phyloP scores from a whole-genome alignment of 2,329 filamentous ascomycete species.

The Corinectria fuckeliana region DNA sequence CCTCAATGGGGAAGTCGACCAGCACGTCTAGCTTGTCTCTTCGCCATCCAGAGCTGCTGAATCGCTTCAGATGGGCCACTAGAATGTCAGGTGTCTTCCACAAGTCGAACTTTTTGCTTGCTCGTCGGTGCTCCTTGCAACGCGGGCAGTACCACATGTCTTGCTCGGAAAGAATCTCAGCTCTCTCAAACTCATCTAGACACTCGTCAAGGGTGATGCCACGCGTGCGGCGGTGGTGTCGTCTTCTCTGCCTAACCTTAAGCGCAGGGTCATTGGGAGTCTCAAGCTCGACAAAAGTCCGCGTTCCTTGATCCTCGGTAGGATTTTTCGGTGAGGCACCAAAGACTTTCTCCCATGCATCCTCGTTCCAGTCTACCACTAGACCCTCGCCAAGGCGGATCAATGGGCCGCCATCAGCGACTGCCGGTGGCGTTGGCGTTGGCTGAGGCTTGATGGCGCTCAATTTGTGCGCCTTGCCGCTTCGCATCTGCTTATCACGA shows the following conservation, averaged over 20 bases:
- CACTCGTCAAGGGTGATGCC: conserved; percentile 90
- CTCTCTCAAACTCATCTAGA: conserved; percentile 91
- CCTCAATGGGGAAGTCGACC: conserved; percentile 90
- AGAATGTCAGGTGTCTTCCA: conserved; percentile 97
- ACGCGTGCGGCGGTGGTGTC: conserved; percentile 59
- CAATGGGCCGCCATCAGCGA: conserved; percentile 64
- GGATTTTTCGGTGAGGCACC: conserved; percentile 44
- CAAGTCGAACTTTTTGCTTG: conserved; percentile 94
- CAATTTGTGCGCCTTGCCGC: conserved; percentile 47
- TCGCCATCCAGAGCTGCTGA: conserved; percentile 82
- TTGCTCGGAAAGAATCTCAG: conserved; percentile 90
- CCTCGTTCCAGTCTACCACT: conserved; percentile 82
- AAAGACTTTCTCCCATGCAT: conserved; percentile 77
- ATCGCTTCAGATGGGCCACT: conserved; percentile 93
- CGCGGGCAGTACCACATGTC: conserved; percentile 98
- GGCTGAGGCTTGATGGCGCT: conserved; percentile 44
- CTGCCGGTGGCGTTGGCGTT: conserved; percentile 46
- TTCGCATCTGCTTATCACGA: conserved; percentile 50
- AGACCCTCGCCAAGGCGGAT: conserved; percentile 85
- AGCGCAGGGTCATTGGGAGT: conserved; percentile 69
- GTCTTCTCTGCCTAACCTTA: conserved; percentile 65
- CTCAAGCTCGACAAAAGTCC: conserved; percentile 62
- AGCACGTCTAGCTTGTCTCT: conserved; percentile 90
- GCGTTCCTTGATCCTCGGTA: conserved; percentile 61
- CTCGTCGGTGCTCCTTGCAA: conserved; percentile 91